These are phyloP conservation scores for Filosporella fistucella DNA, from an alignment of 495 filamentous ascomycete species.

Conservation along the genomic window DNA sequence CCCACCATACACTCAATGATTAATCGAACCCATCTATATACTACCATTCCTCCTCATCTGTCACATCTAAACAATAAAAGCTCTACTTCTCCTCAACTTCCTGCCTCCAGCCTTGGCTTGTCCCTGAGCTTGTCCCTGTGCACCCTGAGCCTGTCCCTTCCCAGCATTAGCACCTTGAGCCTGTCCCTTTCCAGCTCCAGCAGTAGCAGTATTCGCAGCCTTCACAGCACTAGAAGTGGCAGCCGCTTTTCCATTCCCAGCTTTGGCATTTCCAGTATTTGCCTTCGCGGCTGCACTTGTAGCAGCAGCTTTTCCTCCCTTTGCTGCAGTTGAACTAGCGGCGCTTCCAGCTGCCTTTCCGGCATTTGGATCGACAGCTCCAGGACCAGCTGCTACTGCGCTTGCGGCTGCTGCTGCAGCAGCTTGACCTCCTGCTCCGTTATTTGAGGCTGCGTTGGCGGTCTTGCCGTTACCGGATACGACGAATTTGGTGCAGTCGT, in stretches of 20 bases:
- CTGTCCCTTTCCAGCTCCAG: neutral
- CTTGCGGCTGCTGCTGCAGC: constrained; percentile 17
- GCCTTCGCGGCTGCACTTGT: neutral
- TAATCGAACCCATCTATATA: too few species aligned
- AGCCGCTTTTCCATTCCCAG: neutral
- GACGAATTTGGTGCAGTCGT: constrained; percentile 65
- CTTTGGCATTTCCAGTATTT: neutral
- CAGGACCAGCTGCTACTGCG: constrained; percentile 15
- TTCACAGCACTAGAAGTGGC: neutral
- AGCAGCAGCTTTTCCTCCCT: constrained; percentile 2
- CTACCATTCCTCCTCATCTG: too few species aligned
- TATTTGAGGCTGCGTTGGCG: constrained; percentile 21
- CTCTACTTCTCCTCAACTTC: too few species aligned
- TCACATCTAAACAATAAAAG: too few species aligned
- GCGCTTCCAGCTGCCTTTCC: neutral
- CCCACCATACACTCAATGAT: too few species aligned
- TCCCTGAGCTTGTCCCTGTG: too few species aligned
- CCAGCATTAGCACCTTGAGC: neutral
- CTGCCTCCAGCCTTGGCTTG: too few species aligned
- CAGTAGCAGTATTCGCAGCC: neutral
- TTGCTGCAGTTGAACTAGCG: neutral
- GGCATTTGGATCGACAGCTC: constrained; percentile 1
- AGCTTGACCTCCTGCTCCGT: constrained; percentile 15
- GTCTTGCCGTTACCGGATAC: constrained; percentile 19
- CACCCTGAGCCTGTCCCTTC: neutral